A percentile compares a stretch with the other conserved stretches of the same genome.
Conservation (phyloP, 176 grass and related monocot genomes). For the Triticum turgidum region DNA sequence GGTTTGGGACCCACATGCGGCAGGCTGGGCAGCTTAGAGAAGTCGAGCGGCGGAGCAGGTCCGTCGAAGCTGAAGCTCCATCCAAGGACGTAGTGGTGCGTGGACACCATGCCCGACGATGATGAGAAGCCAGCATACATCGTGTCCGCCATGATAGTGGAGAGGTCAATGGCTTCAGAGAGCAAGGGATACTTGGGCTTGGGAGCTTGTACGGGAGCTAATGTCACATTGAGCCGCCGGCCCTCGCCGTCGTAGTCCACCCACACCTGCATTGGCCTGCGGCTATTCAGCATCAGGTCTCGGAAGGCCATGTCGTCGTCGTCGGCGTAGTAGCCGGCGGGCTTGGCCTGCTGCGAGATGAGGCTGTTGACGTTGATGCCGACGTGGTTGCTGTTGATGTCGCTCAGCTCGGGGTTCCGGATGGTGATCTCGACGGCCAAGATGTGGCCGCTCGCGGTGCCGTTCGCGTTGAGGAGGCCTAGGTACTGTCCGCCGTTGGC, state of each 20-base stretch:
- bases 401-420: conserved; percentile 17
- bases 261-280: conserved; percentile 46
- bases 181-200: conserved; percentile 35
- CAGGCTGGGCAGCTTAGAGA: conserved; percentile 18
- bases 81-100: conserved; percentile 42
- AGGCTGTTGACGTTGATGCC: conserved; percentile 44
- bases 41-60: conserved; percentile 13
- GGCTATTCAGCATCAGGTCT: conserved; percentile 13
- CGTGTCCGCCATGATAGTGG: background rate
- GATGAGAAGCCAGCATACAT: conserved; percentile 45
- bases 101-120: background rate
- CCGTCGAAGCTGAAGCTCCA: conserved; percentile 52
- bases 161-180: conserved; percentile 31
- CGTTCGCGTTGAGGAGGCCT: conserved; percentile 38
- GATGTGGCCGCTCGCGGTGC: conserved; percentile 8
- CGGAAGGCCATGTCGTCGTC: background rate
- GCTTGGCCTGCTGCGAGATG: background rate
- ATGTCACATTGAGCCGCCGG: conserved; percentile 3
- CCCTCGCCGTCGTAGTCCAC: conserved; percentile 35
- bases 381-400: conserved; percentile 48
- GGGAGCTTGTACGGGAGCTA: background rate
- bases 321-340: conserved; percentile 22
- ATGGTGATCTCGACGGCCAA: conserved; percentile 49
- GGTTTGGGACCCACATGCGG: conserved; percentile 14
- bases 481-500: conserved; percentile 33